A percentile compares a stretch with the other conserved stretches of the same genome.
phyloP scores from a whole-genome alignment of 768 basidiomycete genomes.

The Trametes cubensis region DNA sequence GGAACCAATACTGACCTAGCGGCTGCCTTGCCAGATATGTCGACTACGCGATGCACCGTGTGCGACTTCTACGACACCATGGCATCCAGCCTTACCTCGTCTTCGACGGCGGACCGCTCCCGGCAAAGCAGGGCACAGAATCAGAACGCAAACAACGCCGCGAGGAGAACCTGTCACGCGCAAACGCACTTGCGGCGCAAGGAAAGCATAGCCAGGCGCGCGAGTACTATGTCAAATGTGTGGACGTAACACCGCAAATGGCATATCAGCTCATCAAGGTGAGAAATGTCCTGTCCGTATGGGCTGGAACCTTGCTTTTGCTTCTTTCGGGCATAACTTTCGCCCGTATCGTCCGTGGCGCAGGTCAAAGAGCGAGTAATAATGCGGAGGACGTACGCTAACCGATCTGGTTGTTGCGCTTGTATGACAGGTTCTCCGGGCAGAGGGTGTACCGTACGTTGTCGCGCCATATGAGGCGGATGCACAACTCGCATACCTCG shows the following conservation, averaged over 20 bases:
- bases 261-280: conserved; percentile 98
- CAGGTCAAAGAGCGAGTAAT: not conserved
- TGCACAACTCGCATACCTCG: conserved; percentile 93
- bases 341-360: not conserved
- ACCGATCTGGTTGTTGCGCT: conserved; percentile 9
- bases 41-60: conserved; percentile 92
- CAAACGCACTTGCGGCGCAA: conserved; percentile 71
- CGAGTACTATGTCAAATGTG: conserved; percentile 85
- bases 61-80: conserved; percentile 83
- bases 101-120: conserved; percentile 94
- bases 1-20: conserved; percentile 9
- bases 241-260: conserved; percentile 97
- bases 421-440: conserved; percentile 70
- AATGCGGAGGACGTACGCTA: conserved; percentile 5
- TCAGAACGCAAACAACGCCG: conserved; percentile 74
- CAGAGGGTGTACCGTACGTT: conserved; percentile 79
- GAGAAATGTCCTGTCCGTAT: conserved; percentile 21
- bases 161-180: conserved; percentile 75
- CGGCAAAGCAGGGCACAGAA: conserved; percentile 93
- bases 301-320: conserved; percentile 14
- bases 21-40: conserved; percentile 68
- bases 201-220: conserved; percentile 82
- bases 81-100: conserved; percentile 89
- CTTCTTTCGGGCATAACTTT: conserved; percentile 4
- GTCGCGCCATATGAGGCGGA: conserved; percentile 99